phyloP scores from a whole-genome alignment of 495 filamentous ascomycete species.

The Daldinia decipiens region DNA sequence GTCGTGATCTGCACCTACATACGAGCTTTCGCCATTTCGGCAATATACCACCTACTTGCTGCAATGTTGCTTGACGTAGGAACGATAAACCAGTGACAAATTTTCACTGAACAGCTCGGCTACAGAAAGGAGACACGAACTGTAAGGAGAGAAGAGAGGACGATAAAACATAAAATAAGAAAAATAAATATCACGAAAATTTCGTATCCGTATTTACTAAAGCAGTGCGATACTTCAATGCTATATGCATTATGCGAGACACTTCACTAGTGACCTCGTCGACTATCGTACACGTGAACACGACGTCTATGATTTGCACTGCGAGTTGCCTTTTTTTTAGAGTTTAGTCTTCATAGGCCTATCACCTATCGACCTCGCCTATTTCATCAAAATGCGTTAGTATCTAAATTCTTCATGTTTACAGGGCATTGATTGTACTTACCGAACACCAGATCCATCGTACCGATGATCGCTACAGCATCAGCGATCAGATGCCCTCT shows the following conservation, averaged over 20 bases:
- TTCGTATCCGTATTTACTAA: slow-evolving; percentile 40
- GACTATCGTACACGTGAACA: slow-evolving; percentile 44
- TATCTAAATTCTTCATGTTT: not conserved
- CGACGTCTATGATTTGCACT: slow-evolving; percentile 28
- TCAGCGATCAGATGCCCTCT: slow-evolving; percentile 95
- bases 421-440: slow-evolving; percentile 39
- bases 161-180: slow-evolving; percentile 1
- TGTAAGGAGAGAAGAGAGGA: not conserved
- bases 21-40: no score
- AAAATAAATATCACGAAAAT: slow-evolving; percentile 20
- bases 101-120: not conserved
- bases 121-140: not conserved
- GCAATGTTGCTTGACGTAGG: no score
- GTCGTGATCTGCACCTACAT: not conserved
- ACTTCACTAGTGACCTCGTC: slow-evolving; percentile 23
- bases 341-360: slow-evolving; percentile 18
- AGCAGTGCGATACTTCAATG: slow-evolving; percentile 16
- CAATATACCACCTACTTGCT: no score
- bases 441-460: slow-evolving; percentile 84
- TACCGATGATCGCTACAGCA: slow-evolving; percentile 96
- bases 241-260: slow-evolving; percentile 29
- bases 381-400: slow-evolving; percentile 31
- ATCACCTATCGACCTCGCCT: slow-evolving; percentile 64
- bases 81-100: not conserved
- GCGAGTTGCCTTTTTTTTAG: slow-evolving; percentile 15